Evolutionary conservation across 75 land plant species (phyloP).

Genomic region (Pinus albicaulis): DNA sequence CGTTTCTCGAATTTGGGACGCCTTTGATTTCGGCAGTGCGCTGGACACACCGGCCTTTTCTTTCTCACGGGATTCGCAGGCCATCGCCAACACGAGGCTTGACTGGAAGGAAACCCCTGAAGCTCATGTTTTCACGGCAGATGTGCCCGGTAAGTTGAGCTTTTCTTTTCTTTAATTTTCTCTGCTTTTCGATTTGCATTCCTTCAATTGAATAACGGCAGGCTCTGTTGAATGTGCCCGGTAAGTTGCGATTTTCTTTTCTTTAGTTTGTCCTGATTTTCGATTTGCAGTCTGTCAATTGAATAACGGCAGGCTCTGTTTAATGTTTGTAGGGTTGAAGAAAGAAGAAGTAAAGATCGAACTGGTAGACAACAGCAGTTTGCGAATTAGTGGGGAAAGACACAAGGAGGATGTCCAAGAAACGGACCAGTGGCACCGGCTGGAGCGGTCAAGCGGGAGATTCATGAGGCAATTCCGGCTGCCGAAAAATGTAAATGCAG

Average conservation of each 20-base stretch:
- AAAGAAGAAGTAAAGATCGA: slow-evolving; percentile 26
- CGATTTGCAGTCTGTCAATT: too few species aligned
- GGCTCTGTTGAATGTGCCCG: not conserved
- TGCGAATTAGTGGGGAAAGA: slow-evolving; percentile 10
- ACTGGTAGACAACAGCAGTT: slow-evolving; percentile 22
- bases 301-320: too few species aligned
- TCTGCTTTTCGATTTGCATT: not conserved
- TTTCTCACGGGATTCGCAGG: slow-evolving; percentile 15
- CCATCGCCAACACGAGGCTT: slow-evolving; percentile 31
- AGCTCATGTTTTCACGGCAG: slow-evolving; percentile 40
- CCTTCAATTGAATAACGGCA: too few species aligned
- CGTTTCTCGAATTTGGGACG: not conserved
- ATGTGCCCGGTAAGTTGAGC: slow-evolving; percentile 31
- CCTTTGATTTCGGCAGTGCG: not conserved
- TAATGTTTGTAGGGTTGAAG: slow-evolving; percentile 12
- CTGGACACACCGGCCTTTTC: not conserved
- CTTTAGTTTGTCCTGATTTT: too few species aligned
- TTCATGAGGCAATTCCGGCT: slow-evolving; percentile 24
- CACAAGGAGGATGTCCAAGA: slow-evolving; percentile 8
- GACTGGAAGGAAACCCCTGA: slow-evolving; percentile 30
- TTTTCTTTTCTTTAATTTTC: not conserved
- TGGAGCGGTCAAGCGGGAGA: not conserved
- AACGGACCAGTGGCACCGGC: not conserved
- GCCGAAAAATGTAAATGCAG: slow-evolving; percentile 29
- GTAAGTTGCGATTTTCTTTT: too few species aligned